phyloP scores from a whole-genome alignment of 2,329 filamentous ascomycete species.

The Orbilia brochopaga region DNA sequence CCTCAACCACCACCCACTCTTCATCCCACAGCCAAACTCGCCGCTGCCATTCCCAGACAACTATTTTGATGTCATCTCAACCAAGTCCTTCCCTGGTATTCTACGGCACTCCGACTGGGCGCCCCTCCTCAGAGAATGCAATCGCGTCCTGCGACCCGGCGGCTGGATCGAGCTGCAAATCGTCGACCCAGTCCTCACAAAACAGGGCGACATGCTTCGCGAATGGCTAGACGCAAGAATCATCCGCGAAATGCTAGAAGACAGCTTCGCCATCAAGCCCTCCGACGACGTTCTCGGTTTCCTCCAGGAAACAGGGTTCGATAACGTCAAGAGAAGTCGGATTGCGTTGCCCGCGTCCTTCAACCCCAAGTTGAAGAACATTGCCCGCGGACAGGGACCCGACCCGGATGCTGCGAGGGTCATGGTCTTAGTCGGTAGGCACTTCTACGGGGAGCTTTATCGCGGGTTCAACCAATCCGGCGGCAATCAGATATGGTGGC shows the following conservation, averaged over 20 bases:
- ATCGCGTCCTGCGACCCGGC: constrained; percentile 47
- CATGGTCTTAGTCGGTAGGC: constrained; percentile 50
- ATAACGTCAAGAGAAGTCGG: constrained; percentile 49
- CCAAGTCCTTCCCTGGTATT: constrained; percentile 45
- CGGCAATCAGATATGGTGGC: constrained; percentile 48
- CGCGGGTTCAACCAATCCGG: constrained; percentile 37
- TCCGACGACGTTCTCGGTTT: constrained; percentile 47
- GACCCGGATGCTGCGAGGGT: constrained; percentile 50
- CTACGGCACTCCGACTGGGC: constrained; percentile 45
- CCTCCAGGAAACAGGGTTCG: constrained; percentile 49
- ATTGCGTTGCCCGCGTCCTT: constrained; percentile 49
- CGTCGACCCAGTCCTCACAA: constrained; percentile 45
- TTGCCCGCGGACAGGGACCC: constrained; percentile 34
- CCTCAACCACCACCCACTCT: constrained; percentile 45
- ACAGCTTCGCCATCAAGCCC: constrained; percentile 42
- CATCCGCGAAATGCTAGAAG: constrained; percentile 47
- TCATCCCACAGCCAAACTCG: constrained; percentile 43
- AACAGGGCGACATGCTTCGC: constrained; percentile 47
- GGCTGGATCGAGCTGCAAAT: constrained; percentile 51
- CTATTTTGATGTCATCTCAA: constrained; percentile 51
- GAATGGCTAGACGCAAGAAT: constrained; percentile 49
- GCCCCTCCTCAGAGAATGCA: constrained; percentile 45
- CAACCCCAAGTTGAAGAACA: constrained; percentile 44
- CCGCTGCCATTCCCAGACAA: constrained; percentile 51
- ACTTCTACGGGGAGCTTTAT: constrained; percentile 50